Percentiles rank a stretch among this genome's conserved stretches.
phyloP scores from a whole-genome alignment of 192 early-diverging fungal species.

The Linnemannia schmuckeri region DNA sequence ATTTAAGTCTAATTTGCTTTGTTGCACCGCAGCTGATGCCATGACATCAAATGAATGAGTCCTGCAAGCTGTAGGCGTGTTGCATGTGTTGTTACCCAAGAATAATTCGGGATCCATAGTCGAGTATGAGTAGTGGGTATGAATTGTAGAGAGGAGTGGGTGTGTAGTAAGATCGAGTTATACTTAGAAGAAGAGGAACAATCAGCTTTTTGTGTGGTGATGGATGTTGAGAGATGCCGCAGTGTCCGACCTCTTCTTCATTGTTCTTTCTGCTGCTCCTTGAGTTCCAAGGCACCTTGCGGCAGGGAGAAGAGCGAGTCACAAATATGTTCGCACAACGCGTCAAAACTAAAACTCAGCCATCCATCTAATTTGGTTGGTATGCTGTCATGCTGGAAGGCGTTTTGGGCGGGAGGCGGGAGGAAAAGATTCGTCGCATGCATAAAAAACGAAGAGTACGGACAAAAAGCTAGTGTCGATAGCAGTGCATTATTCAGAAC shows the following conservation, averaged over 20 bases:
- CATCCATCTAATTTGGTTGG: no score
- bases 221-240: slow-evolving; percentile 10
- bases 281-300: background rate
- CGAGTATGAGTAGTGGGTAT: background rate
- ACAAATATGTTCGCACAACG: background rate
- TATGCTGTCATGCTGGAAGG: no score
- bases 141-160: background rate
- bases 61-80: background rate
- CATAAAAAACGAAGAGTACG: no score
- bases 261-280: background rate
- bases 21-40: background rate
- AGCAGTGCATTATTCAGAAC: no score
- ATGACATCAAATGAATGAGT: background rate
- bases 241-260: background rate
- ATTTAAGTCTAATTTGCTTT: background rate
- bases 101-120: slow-evolving; percentile 50
- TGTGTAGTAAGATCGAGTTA: background rate
- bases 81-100: slow-evolving; percentile 21
- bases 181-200: background rate
- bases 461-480: no score
- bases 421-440: no score
- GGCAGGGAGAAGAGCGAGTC: background rate
- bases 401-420: no score
- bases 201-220: background rate
- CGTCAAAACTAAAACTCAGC: no score